Percentiles rank a stretch among this genome's conserved stretches.
These are phyloP conservation scores for Scutellaria barbata DNA, from an alignment of 257 asterid genomes.

Conservation along the genomic window DNA sequence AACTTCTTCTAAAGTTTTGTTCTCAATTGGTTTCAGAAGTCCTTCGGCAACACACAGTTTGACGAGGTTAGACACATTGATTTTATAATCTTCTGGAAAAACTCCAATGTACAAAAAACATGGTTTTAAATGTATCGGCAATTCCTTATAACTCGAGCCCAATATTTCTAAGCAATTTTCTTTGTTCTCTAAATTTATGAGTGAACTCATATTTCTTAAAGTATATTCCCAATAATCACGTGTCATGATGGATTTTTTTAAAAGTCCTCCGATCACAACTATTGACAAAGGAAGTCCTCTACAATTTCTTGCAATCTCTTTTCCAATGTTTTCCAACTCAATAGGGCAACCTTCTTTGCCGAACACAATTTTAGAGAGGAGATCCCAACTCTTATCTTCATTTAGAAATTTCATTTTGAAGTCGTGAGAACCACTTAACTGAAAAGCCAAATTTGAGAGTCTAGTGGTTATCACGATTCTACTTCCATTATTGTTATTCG, in stretches of 20 bases:
- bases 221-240: constrained; percentile 7
- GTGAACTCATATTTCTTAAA: not conserved
- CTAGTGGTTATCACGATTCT: not conserved
- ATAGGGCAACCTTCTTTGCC: not conserved
- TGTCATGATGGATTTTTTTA: not conserved
- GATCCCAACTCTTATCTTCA: constrained; percentile 5
- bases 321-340: not conserved
- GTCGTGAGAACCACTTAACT: not conserved
- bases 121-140: not conserved
- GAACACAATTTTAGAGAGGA: not conserved
- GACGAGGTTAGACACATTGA: not conserved
- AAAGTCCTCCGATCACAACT: constrained; percentile 21
- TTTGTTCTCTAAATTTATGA: not conserved
- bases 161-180: not conserved
- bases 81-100: constrained; percentile 1
- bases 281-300: constrained; percentile 28
- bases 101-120: constrained; percentile 8
- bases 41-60: constrained; percentile 7
- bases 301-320: constrained; percentile 2
- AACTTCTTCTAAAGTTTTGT: not conserved
- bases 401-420: constrained; percentile 3
- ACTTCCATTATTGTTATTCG: not conserved
- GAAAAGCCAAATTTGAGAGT: not conserved
- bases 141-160: not conserved
- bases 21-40: not conserved